These are phyloP conservation scores for Ramaria sp. DNA, from an alignment of 768 basidiomycete genomes.

Conservation along the genomic window DNA sequence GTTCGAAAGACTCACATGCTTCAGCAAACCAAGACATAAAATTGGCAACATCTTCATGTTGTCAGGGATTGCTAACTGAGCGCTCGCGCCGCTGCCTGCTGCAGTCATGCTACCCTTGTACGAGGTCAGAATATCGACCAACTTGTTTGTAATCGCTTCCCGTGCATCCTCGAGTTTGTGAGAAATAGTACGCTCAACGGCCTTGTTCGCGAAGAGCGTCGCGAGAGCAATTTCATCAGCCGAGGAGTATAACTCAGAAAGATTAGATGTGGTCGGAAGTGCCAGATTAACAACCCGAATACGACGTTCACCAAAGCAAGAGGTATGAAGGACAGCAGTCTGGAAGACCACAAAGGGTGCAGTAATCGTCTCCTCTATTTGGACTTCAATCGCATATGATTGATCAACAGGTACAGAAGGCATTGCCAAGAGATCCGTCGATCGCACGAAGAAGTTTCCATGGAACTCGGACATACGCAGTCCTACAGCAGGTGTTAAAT, in stretches of 20 bases:
- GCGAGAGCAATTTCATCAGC: conserved; percentile 83
- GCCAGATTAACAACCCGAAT: conserved; percentile 87
- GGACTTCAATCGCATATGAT: conserved; percentile 90
- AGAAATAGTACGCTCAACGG: conserved; percentile 77
- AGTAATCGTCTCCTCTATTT: conserved; percentile 90
- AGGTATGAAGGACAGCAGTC: conserved; percentile 89
- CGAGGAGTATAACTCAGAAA: conserved; percentile 84
- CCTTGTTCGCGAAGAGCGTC: conserved; percentile 83
- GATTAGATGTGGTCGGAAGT: conserved; percentile 75
- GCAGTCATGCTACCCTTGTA: conserved; percentile 97
- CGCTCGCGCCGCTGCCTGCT: conserved; percentile 85
- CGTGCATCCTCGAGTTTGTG: conserved; percentile 85
- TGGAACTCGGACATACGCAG: conserved; percentile 96
- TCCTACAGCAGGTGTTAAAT: conserved; percentile 30
- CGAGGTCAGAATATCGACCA: conserved; percentile 73
- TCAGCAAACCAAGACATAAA: conserved; percentile 78
- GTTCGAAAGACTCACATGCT: conserved; percentile 57
- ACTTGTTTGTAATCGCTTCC: conserved; percentile 71
- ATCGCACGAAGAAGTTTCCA: conserved; percentile 97
- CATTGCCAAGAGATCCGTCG: conserved; percentile 92
- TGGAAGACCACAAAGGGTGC: conserved; percentile 89
- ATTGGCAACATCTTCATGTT: conserved; percentile 94
- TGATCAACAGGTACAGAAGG: conserved; percentile 95
- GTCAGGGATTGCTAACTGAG: conserved; percentile 84
- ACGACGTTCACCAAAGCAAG: conserved; percentile 83